A percentile compares a stretch with the other conserved stretches of the same genome.
These are phyloP conservation scores for Oryza coarctata DNA, from an alignment of 176 grass and related monocot species.

Conservation along the genomic window DNA sequence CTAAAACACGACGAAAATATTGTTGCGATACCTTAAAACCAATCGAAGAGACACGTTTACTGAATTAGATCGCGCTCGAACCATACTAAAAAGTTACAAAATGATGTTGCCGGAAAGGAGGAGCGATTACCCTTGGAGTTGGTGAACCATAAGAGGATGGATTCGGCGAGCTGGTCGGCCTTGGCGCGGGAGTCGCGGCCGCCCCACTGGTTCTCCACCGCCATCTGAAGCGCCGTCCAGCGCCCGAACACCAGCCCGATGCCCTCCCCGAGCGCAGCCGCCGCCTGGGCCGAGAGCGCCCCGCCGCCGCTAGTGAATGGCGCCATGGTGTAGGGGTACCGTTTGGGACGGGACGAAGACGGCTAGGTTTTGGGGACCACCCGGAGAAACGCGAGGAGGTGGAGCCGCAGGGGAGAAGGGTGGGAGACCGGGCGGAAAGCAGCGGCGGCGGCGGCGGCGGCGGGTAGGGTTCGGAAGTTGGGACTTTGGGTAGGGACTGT, in stretches of 20 bases:
- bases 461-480: too few species aligned
- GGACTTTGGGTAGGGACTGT: too few species aligned
- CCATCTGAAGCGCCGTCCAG: constrained; percentile 92
- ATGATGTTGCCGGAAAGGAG: background rate
- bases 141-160: constrained; percentile 67
- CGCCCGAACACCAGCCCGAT: constrained; percentile 57
- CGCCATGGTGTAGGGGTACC: constrained; percentile 32
- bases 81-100: background rate
- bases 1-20: background rate
- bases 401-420: too few species aligned
- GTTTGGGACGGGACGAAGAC: background rate
- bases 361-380: background rate
- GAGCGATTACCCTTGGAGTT: constrained; percentile 48
- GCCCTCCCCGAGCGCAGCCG: constrained; percentile 50
- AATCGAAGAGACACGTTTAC: background rate
- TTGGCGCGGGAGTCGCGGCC: constrained; percentile 65
- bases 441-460: background rate
- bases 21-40: background rate
- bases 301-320: constrained; percentile 28
- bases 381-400: too few species aligned
- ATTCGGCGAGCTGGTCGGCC: constrained; percentile 50
- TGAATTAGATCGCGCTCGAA: background rate
- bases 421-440: background rate
- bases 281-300: constrained; percentile 43
- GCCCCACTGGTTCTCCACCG: constrained; percentile 79